Evolutionary conservation across 306 rosid species (phyloP), one percentile per base, ranked within the genome.

Genomic region (Argentina anserina): DNA sequence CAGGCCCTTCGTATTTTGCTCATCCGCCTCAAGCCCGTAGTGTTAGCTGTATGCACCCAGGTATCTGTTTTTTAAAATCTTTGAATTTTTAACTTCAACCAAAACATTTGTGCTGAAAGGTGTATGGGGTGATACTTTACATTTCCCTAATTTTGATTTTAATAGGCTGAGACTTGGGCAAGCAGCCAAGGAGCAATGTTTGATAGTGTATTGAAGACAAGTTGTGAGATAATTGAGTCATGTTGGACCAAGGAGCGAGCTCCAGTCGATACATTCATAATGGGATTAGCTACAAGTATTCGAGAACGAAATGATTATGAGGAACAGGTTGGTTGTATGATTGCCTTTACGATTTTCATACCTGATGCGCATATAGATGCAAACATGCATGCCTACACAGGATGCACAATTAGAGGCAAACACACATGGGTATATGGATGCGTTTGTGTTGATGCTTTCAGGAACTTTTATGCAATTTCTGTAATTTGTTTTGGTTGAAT

Each of bases 191-290:
- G 91, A 79, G 89, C 90, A 29, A 89, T 89, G 96, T 91, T 91
- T 80, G 91, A 94, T 82, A 91, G 90, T 82, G 96, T 94, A 81
- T 79, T 79, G 70, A 94, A 82, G 87, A 92, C 91, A 41, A 89
- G 95, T 78, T 87, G 92, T 81, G 84, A 80, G 81, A 85, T 94
- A 81, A 89, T 94, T 45, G 92, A 91, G 85, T 91, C 97, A 70
- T 94, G 97, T 89, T 94, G 99, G 99, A 67, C 76, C 75, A 91
- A 86, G 82, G 99, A 94, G 83, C 96, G 99, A 61, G 90, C 95
- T 70, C 96, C 99, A 29, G 96, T 94, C 40, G 97, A 94, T 80
- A 94, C 99, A 42, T 94, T 89, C 83, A 88, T 91, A 68, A 91
- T 94, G 97, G 97, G 99, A 61, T 87, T 94, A 79, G 99, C 97